Evolutionary conservation across 306 rosid genomes (phyloP), one percentile per base, ranked within the genome.

Genomic region (Sesbania bispinosa): DNA sequence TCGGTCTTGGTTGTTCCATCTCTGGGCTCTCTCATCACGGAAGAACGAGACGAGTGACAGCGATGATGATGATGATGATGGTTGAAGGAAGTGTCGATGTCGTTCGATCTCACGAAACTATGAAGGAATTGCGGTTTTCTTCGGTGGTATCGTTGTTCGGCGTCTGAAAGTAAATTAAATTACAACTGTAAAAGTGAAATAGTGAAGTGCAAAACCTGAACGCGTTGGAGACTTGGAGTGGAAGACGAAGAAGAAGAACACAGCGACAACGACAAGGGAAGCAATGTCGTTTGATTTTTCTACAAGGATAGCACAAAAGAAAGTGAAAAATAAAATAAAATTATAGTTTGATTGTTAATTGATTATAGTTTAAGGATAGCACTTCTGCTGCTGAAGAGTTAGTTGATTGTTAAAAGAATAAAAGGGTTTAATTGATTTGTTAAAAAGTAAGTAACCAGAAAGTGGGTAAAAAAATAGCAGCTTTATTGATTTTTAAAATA

Each of bases 1-100:
- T 81, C 78, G 33, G 38, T 71, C 60, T 59, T 79, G 61, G 62
- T 36, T n/a, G n/a, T n/a, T 73, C 84, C 88, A 46, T 88, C 95
- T 77, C 76, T 75, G 47, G 85, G 64, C 74, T 85, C 97, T 80
- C 88, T 88, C 98, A 93, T 93, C 87, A 60, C 69, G 79, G 13
- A 27, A 21, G n/a, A 41, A 16, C n/a, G 19, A 8, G 26, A 46
- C 8, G 65, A 36, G n/a, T n/a, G n/a, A 36, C 4, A 21, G 60
- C 30, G 59, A 47, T 19, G 73, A 9, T n/a, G n/a, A n/a, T n/a
- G n/a, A n/a, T n/a, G n/a, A n/a, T 48, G 51, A 54, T 47, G 29
- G 15, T 46, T 27, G 71, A 35, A 10, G n/a, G 6, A 5, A 13
- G 19, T 4, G 39, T 7, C 14, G 65, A 69, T 76, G 80, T 7